These are phyloP conservation scores for Mycena amicta DNA, from an alignment of 768 basidiomycete species.

Conservation along the genomic window DNA sequence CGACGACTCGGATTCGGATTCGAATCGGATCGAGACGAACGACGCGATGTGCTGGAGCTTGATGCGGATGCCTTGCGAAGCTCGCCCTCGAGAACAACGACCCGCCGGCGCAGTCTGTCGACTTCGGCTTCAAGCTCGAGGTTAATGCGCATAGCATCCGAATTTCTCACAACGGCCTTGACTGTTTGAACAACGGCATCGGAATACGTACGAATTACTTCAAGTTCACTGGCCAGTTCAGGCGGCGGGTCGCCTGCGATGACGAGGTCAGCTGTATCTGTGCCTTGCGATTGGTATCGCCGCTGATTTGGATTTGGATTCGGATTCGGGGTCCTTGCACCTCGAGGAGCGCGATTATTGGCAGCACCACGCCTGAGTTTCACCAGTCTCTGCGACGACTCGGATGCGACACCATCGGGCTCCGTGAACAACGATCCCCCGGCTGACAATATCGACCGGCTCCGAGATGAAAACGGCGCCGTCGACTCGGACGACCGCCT, in stretches of 20 bases:
- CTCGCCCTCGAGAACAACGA: conserved; percentile 17
- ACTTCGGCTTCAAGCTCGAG: too few species aligned
- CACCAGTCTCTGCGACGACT: neutral
- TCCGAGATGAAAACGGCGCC: neutral
- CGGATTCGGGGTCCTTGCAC: too few species aligned
- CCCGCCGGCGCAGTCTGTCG: conserved; percentile 10
- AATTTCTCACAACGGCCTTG: too few species aligned
- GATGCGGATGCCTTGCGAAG: conserved; percentile 2
- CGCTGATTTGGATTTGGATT: neutral
- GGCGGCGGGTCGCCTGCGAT: neutral
- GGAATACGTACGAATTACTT: neutral
- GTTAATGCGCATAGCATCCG: too few species aligned
- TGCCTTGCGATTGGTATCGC: conserved; percentile 6
- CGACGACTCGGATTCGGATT: neutral
- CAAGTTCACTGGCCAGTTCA: neutral
- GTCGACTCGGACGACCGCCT: neutral
- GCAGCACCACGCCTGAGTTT: conserved; percentile 7
- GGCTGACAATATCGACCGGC: too few species aligned
- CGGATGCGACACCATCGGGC: neutral
- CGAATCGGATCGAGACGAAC: neutral
- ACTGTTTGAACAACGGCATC: neutral
- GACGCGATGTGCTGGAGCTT: neutral
- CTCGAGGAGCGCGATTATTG: neutral
- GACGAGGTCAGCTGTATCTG: conserved; percentile 7
- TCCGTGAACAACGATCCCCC: too few species aligned